Evolutionary conservation across 441 rosid species (phyloP), one percentile per base, ranked within the genome.

Genomic region (Jatropha podagrica): DNA sequence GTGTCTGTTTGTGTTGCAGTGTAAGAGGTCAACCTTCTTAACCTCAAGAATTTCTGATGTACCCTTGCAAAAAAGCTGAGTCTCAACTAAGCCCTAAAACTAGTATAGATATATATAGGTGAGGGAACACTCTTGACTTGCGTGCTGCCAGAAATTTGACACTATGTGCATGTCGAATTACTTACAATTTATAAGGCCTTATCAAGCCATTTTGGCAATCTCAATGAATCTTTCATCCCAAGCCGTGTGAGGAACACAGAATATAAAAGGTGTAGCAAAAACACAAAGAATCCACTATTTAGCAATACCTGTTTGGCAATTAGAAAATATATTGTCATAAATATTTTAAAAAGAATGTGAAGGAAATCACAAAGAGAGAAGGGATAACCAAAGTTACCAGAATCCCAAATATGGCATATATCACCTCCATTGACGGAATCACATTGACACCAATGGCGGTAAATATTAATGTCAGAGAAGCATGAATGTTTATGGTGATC

Each of bases 401-500:
- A 70, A 79, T 81, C 71, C 97, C 91, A 13, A 95, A 93, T 73
- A 95, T 75, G 20, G 86, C 65, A 66, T 90, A 95, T 77, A 95
- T 91, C 68, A 84, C 75, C 59, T 84, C 85, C 97, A 93, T 93
- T 1, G 99, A 89, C 71, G 96, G 97, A 83, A 88, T 80, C 76
- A 79, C 73, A 81, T 92, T 93, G 59, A 93, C 78, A 46, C 97
- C 96, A 68, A 84, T 74, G 73, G 96, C 92, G 60, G 92, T 77
- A 83, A 92, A 92, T 74, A 90, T 72, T 78, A 82, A 85, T 2
- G 91, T 79, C 79, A 95, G 90, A 51, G 97, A 88, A 46, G 99
- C 93, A 72, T 95, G 94, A 70, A 95, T 91, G 85, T 90, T 92
- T 83, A 92, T 77, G 49, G 97, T 95, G 85, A 93, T 93, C 97